Evolutionary conservation across 1,284 basidiomycete species (phyloP).

Genomic region (Microbotryum saponariae): DNA sequence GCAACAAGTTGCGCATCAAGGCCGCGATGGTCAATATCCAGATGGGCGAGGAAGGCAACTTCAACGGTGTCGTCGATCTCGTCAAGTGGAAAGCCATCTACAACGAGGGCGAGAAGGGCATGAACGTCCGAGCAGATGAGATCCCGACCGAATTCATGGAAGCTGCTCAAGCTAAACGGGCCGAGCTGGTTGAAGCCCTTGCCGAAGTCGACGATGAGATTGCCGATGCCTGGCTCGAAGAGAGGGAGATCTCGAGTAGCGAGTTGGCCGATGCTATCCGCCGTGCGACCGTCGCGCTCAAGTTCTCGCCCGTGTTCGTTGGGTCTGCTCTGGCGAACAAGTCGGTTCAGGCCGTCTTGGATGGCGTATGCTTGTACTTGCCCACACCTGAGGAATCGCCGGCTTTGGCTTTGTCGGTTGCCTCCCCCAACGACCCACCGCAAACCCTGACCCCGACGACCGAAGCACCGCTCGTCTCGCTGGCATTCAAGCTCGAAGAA

Average conservation of each 20-base stretch:
- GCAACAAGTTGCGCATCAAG: slow-evolving; percentile 80
- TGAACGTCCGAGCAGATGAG: slow-evolving; percentile 73
- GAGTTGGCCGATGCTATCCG: slow-evolving; percentile 80
- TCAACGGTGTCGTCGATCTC: slow-evolving; percentile 81
- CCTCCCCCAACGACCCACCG: slow-evolving; percentile 38
- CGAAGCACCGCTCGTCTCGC: slow-evolving; percentile 78
- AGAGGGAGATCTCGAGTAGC: slow-evolving; percentile 61
- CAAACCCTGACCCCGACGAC: slow-evolving; percentile 72
- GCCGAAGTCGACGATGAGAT: slow-evolving; percentile 95
- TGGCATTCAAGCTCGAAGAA: slow-evolving; percentile 99
- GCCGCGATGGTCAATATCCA: slow-evolving; percentile 96
- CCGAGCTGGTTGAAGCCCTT: slow-evolving; percentile 87
- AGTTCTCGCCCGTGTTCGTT: slow-evolving; percentile 93
- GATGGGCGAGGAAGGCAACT: slow-evolving; percentile 82
- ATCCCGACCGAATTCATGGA: slow-evolving; percentile 70
- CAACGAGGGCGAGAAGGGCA: slow-evolving; percentile 89
- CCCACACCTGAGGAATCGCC: slow-evolving; percentile 78
- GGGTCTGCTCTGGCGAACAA: slow-evolving; percentile 98
- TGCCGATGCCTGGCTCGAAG: slow-evolving; percentile 83
- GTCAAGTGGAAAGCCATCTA: slow-evolving; percentile 92
- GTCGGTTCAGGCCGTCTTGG: slow-evolving; percentile 85
- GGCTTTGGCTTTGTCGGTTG: slow-evolving; percentile 59
- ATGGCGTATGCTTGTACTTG: slow-evolving; percentile 92
- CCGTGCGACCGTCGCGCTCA: slow-evolving; percentile 75
- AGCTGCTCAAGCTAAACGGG: slow-evolving; percentile 70